Percentiles rank a stretch among this genome's conserved stretches.
Evolutionary conservation across 331 rosid genomes (phyloP).

Genomic region (Prunus yedoensis): DNA sequence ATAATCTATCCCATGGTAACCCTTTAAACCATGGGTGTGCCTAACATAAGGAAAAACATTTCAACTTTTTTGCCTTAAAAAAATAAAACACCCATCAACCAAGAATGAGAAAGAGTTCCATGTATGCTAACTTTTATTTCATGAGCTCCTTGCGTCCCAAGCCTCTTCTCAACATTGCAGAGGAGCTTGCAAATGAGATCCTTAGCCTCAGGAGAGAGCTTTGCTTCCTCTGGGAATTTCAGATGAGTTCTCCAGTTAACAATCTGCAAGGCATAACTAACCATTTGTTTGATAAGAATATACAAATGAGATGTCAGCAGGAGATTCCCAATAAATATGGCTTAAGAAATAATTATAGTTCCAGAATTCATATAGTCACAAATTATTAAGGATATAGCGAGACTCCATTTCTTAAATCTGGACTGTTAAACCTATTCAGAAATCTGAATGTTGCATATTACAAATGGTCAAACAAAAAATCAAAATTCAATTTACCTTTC

Average conservation of each 20-base stretch:
- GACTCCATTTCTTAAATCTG: neutral
- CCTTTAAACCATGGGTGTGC: conserved; percentile 88
- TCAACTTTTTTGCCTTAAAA: neutral
- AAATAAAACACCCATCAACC: neutral
- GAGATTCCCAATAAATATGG: neutral
- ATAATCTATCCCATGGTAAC: conserved; percentile 68
- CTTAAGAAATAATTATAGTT: neutral
- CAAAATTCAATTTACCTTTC: conserved; percentile 54
- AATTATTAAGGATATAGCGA: neutral
- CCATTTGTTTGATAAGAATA: conserved; percentile 19
- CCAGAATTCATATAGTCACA: neutral
- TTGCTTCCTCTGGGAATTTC: conserved; percentile 77
- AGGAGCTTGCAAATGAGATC: conserved; percentile 79
- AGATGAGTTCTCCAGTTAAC: conserved; percentile 77
- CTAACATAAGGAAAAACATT: conserved; percentile 34
- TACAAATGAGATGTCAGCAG: conserved; percentile 9
- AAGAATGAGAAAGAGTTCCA: neutral
- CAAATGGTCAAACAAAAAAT: neutral
- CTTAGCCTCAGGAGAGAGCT: conserved; percentile 71
- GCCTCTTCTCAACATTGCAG: conserved; percentile 82
- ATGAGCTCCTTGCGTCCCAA: conserved; percentile 81
- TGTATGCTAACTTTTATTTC: conserved; percentile 67
- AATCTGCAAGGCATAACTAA: conserved; percentile 53
- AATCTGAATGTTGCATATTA: conserved; percentile 1
- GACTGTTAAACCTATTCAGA: neutral